These are phyloP conservation scores for Achaetomiella virescens DNA, from an alignment of 495 filamentous ascomycete species.

Conservation along the genomic window DNA sequence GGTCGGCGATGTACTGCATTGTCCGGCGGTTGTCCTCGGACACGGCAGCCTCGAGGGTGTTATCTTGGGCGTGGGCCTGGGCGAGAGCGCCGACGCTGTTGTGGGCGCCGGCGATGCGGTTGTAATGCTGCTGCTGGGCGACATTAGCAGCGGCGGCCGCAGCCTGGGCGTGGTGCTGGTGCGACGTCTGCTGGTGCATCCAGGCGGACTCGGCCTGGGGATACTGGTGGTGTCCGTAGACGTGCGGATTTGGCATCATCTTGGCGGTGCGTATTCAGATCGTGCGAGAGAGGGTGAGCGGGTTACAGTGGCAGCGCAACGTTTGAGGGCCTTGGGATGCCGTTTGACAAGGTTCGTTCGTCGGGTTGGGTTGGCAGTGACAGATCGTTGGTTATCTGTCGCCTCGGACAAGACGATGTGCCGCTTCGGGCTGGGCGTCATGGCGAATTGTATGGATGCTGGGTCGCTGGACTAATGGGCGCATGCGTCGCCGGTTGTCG, in stretches of 20 bases:
- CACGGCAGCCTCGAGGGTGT: constrained; percentile 44
- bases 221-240: constrained; percentile 67
- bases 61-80: constrained; percentile 54
- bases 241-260: constrained; percentile 40
- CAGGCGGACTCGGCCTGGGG: constrained; percentile 69
- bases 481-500: constrained; percentile 3
- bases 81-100: constrained; percentile 45
- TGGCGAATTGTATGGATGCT: constrained; percentile 10
- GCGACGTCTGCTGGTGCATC: constrained; percentile 64
- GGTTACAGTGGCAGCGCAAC: not conserved
- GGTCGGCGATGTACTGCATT: constrained; percentile 85
- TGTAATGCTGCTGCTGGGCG: constrained; percentile 73
- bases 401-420: constrained; percentile 14
- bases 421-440: constrained; percentile 23
- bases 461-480: not conserved
- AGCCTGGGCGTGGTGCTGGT: constrained; percentile 52
- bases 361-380: not conserved
- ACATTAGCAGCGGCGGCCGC: constrained; percentile 56
- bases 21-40: constrained; percentile 91
- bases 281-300: not conserved
- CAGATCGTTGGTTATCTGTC: constrained; percentile 11
- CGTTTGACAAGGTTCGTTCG: not conserved
- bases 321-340: not conserved
- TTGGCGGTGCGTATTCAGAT: constrained; percentile 11
- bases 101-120: constrained; percentile 61